Conservation (phyloP, 2,329 filamentous ascomycete species). For the Penicillium expansum region DNA sequence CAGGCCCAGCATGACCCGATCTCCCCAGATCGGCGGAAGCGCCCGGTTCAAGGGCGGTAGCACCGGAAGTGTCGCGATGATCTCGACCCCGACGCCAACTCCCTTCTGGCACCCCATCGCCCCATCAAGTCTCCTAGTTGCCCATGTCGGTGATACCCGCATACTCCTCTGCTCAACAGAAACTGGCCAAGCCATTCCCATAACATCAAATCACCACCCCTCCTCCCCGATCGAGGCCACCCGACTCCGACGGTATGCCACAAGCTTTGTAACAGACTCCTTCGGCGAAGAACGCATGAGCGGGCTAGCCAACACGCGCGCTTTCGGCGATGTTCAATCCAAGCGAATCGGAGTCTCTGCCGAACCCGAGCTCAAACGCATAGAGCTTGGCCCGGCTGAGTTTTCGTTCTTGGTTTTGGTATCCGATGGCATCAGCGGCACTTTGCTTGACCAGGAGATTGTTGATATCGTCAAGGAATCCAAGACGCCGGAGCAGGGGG, state of each 20-base stretch:
- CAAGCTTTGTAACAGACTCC: slow-evolving; percentile 86
- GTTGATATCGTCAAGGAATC: slow-evolving; percentile 95
- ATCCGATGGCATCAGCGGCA: slow-evolving; percentile 83
- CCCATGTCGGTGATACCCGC: slow-evolving; percentile 90
- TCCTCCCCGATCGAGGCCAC: slow-evolving; percentile 79
- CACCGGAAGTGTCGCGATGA: slow-evolving; percentile 83
- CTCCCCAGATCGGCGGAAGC: slow-evolving; percentile 63
- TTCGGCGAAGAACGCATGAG: slow-evolving; percentile 96
- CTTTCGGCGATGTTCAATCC: slow-evolving; percentile 87
- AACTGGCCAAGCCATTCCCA: slow-evolving; percentile 73
- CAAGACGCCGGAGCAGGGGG: slow-evolving; percentile 81
- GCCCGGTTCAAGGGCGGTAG: slow-evolving; percentile 89
- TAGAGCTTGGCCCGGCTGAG: slow-evolving; percentile 77
- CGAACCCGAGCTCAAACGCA: slow-evolving; percentile 80
- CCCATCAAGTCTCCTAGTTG: slow-evolving; percentile 77
- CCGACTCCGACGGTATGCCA: slow-evolving; percentile 79
- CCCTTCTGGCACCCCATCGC: slow-evolving; percentile 95
- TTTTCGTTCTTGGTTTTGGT: slow-evolving; percentile 87
- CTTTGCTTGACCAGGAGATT: slow-evolving; percentile 87
- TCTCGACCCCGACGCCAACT: slow-evolving; percentile 85
- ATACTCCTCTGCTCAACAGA: slow-evolving; percentile 84
- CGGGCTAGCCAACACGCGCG: slow-evolving; percentile 86
- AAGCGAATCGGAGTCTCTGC: slow-evolving; percentile 94
- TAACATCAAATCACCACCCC: slow-evolving; percentile 91
- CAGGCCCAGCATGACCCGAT: slow-evolving; percentile 50